Base-by-base conservation (phyloP, 176 grass and related monocot species). In the Pharus latifolius region DNA sequence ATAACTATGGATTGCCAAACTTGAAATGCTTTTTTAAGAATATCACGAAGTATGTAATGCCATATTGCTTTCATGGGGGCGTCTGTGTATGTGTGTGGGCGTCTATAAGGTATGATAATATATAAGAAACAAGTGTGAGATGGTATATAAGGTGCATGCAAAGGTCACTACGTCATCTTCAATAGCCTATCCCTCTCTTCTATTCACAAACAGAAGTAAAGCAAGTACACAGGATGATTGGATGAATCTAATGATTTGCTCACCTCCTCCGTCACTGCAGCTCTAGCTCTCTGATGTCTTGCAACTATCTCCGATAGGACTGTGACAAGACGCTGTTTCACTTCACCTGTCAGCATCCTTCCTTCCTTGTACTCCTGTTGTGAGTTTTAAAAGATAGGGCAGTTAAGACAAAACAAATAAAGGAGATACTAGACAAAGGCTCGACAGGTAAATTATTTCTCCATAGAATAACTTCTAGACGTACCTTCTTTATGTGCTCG, bases 281-380 rank as follows among this genome's bases (percentile, higher is more conserved):
- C 75, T 29, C 90, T 74, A 60, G 95, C 87, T 48, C 53, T 85
- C 75, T 84, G 73, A 77, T 99, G 95, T 32, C 87, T 82, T 58
- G 77, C 82, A 59, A 99, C 95, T 38, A 99, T 37, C 46, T 88
- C 79, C 3, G 79, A 88, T 48, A 99, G 72, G 34, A 94, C 72
- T 11, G 46, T 18, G 41, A 86, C 16, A 10, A 99, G 90, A 12
- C 42, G 33, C 45, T 71, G 70, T 65, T 99, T 99, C 15, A 94
- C 87, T 57, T 99, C 90, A 76, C 95, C 95, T 0, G 90, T 91
- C 43, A 99, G 73, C 95, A 94, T 84, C 20, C 50, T 70, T 60
- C 95, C 90, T 56, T 86, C 74, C 81, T 88, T 88, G 76, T 99
- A 99, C 25, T 81, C 84, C 87, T 99, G 80, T 17, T 51, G 43